Evolutionary conservation across 2,329 filamentous ascomycete genomes (phyloP).

Genomic region (Colletotrichum sp.): DNA sequence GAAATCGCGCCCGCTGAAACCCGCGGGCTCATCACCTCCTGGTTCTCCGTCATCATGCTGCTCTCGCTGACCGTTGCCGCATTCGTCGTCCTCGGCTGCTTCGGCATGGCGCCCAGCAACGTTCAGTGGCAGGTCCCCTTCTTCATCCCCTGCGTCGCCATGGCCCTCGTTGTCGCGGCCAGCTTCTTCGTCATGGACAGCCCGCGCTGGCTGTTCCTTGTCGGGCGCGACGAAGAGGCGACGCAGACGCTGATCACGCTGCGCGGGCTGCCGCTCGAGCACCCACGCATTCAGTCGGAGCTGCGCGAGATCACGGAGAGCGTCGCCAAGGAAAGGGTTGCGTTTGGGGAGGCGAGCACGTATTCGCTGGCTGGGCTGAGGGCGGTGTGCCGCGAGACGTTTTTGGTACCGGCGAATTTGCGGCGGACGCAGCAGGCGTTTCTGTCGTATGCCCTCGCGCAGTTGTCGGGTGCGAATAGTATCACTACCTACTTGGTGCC

Average conservation of each 20-base stretch:
- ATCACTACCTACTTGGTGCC: conserved; percentile 49
- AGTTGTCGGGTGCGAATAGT: conserved; percentile 48
- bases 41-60: not conserved
- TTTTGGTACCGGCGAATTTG: conserved; percentile 39
- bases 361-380: not conserved
- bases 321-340: conserved; percentile 21
- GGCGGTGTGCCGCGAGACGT: conserved; percentile 33
- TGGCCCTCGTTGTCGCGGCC: conserved; percentile 26
- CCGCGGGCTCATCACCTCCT: not conserved
- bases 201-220: not conserved
- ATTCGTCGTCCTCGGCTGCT: not conserved
- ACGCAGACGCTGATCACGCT: conserved; percentile 14
- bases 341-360: not conserved
- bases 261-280: conserved; percentile 29
- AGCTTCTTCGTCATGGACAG: conserved; percentile 33
- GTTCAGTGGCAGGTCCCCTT: not conserved
- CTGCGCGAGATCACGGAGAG: conserved; percentile 31
- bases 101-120: not conserved
- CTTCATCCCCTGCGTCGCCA: conserved; percentile 24
- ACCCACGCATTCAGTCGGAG: conserved; percentile 28
- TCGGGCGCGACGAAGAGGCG: conserved; percentile 31
- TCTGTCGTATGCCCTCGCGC: conserved; percentile 41
- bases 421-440: conserved; percentile 42
- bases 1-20: not conserved
- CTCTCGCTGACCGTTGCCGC: not conserved